Base-by-base conservation (phyloP, 345 rosid species). In the Kandelia obovata region DNA sequence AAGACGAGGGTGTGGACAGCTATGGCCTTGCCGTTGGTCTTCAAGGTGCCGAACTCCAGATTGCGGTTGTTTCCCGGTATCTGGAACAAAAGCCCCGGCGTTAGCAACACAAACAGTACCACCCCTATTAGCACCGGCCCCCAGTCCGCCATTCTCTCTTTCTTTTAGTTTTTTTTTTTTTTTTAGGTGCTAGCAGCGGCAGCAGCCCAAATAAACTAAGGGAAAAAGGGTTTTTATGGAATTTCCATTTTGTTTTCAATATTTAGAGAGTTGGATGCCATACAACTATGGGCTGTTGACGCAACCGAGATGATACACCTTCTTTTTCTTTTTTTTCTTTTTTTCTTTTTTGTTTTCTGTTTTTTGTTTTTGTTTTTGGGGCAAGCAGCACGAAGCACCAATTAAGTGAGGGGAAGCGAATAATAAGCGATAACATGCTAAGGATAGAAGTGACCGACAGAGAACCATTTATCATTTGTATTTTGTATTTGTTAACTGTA, bases 1-100 rank as follows among this genome's bases (percentile, higher is more conserved):
- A 92, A 95, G 82, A 95, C 71, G 74, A 92, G 83, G 30, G 98
- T 79, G 83, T 95, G 99, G 21, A 90, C 66, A 23, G 89, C 84
- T 39, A 92, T 78, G n/a, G 97, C 86, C 79, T 87, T 95, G 21
- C 99, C 99, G 75, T 90, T 92, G 39, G 99, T 95, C 86, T 90
- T 92, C 89, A 92, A 61, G 82, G 84, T 86, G n/a, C 97, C 94
- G 34, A 90, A 84, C 66, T 90, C 90, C 55, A 92, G 26, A 30
- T 52, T 82, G 51, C 77, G 80, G 86, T 55, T 77, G 81, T 86
- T 75, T 46, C 97, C 98, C 0, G 97, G 98, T 2, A 95, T 58
- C 65, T 86, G 87, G 70, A 87, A 90, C 61, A 95, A 77, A 37
- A 95, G 94, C 2, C 99, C 97, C 6, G 98, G 98, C 66, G 88